Percentiles rank a stretch among this genome's conserved stretches.
These are phyloP conservation scores for Sporobolomyces pararoseus DNA, from an alignment of 768 basidiomycete genomes.

Conservation along the genomic window DNA sequence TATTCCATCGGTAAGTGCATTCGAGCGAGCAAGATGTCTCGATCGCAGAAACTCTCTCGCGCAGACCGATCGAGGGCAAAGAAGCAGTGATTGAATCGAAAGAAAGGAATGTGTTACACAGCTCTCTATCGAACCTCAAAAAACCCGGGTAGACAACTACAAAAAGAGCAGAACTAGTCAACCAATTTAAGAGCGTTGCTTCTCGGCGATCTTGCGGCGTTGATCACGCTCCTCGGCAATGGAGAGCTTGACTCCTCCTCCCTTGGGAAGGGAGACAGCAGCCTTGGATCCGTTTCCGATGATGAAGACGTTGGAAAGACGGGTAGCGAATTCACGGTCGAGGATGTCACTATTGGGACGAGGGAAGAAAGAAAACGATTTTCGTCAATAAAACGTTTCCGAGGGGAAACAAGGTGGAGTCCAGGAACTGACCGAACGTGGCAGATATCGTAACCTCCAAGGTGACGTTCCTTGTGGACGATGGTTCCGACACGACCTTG, in stretches of 20 bases:
- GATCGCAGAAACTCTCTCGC: too few species aligned
- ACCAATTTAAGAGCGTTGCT: conserved; percentile 25
- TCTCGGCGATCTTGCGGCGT: conserved; percentile 62
- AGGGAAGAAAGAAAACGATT: background rate
- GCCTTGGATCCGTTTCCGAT: conserved; percentile 94
- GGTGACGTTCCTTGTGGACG: conserved; percentile 91
- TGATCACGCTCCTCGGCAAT: conserved; percentile 66
- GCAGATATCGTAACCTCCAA: conserved; percentile 97
- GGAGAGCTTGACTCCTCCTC: conserved; percentile 41
- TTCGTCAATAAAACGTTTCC: too few species aligned
- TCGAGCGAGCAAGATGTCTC: too few species aligned
- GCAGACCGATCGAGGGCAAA: too few species aligned
- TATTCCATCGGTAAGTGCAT: too few species aligned
- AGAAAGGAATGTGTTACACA: too few species aligned
- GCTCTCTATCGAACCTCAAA: background rate
- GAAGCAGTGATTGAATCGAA: too few species aligned
- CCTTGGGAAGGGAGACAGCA: conserved; percentile 69
- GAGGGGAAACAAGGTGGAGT: background rate
- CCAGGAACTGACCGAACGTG: conserved; percentile 11
- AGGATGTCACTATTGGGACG: conserved; percentile 80
- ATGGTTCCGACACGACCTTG: conserved; percentile 98
- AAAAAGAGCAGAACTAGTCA: conserved; percentile 22
- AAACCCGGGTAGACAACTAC: conserved; percentile 2
- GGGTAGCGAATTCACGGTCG: conserved; percentile 94
- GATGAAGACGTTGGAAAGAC: conserved; percentile 95